phyloP scores from a whole-genome alignment of 495 filamentous ascomycete genomes.

The Melanomma pulvis-pyrius region DNA sequence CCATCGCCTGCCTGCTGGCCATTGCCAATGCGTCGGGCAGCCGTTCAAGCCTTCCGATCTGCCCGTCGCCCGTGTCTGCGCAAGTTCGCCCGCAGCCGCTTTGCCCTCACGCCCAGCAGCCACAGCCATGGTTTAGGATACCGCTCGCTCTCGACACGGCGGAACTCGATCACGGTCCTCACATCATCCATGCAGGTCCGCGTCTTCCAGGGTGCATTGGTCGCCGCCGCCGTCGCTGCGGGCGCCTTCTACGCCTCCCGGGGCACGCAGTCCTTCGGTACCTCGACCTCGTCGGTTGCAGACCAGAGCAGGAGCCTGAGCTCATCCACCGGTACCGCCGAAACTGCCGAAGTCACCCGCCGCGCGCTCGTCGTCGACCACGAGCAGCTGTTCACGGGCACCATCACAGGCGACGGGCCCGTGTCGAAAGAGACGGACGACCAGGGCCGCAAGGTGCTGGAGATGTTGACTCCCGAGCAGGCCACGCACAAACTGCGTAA shows the following conservation, averaged over 20 bases:
- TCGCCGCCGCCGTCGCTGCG: conserved; percentile 64
- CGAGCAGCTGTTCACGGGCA: conserved; percentile 80
- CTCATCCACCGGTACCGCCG: conserved; percentile 3
- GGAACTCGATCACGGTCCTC: conserved; percentile 43
- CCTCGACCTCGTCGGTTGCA: conserved; percentile 12
- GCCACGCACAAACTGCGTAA: conserved; percentile 84
- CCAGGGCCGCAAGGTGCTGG: conserved; percentile 76
- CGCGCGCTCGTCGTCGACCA: conserved; percentile 74
- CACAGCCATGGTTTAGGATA: conserved; percentile 53
- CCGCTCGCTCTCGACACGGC: conserved; percentile 49
- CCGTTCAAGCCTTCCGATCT: conserved; percentile 63
- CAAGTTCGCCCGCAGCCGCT: conserved; percentile 54
- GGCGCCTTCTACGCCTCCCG: conserved; percentile 54
- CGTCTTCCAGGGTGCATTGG: conserved; percentile 62
- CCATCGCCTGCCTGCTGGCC: not conserved
- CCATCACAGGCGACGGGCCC: conserved; percentile 77
- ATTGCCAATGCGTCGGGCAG: conserved; percentile 64
- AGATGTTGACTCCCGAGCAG: conserved; percentile 96
- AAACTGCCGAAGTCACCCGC: conserved; percentile 33
- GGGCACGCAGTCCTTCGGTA: conserved; percentile 33
- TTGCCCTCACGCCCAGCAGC: conserved; percentile 49
- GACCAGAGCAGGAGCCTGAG: conserved; percentile 31
- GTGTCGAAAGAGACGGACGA: conserved; percentile 84
- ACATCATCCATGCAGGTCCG: conserved; percentile 67
- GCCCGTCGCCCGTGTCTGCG: conserved; percentile 61